These are phyloP conservation scores for Salix koriyanagi DNA, from an alignment of 345 rosid species.

Conservation along the genomic window DNA sequence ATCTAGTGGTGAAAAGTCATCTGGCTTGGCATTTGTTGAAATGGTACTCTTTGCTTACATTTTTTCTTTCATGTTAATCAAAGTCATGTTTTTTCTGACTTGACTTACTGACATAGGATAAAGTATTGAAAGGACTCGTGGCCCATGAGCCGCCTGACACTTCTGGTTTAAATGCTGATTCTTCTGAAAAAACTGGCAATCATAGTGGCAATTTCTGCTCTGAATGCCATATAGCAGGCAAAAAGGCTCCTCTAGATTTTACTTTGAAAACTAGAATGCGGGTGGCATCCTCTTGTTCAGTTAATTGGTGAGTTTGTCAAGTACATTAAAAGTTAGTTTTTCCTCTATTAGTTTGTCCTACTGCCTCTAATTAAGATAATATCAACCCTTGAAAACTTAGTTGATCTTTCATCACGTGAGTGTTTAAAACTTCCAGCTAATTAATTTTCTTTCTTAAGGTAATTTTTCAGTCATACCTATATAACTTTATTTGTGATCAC, in stretches of 20 bases:
- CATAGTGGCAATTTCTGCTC: slow-evolving; percentile 40
- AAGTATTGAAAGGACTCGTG: slow-evolving; percentile 83
- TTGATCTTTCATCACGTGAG: background rate
- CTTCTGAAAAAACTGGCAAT: slow-evolving; percentile 38
- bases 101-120: slow-evolving; percentile 46
- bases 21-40: slow-evolving; percentile 51
- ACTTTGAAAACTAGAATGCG: slow-evolving; percentile 75
- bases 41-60: slow-evolving; percentile 54
- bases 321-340: slow-evolving; percentile 9
- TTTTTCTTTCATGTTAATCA: slow-evolving; percentile 12
- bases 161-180: slow-evolving; percentile 30
- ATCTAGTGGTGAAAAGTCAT: slow-evolving; percentile 45
- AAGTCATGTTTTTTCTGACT: slow-evolving; percentile 1
- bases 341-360: background rate
- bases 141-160: slow-evolving; percentile 32
- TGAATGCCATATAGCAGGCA: slow-evolving; percentile 52
- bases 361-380: slow-evolving; percentile 4
- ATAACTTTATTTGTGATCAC: background rate
- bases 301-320: slow-evolving; percentile 53
- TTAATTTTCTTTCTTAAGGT: background rate
- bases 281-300: slow-evolving; percentile 54
- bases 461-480: too few relatives aligned
- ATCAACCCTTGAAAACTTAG: background rate
- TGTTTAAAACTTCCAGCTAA: background rate
- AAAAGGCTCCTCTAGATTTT: slow-evolving; percentile 73